Percentiles rank a stretch among this genome's conserved stretches.
phyloP scores from a whole-genome alignment of 257 asterid species.

The Knoxia roxburghii region DNA sequence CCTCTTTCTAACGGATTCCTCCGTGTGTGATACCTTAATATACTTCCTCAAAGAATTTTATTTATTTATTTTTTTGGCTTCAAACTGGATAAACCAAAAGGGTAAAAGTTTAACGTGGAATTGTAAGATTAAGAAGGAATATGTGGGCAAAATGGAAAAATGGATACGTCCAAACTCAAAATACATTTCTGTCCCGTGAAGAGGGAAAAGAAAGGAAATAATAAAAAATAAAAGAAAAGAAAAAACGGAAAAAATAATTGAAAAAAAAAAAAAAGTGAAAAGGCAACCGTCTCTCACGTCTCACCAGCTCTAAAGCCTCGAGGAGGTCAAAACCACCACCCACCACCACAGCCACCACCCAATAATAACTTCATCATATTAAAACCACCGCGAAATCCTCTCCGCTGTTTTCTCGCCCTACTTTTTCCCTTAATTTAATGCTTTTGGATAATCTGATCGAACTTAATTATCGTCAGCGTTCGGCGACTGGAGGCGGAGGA shows the following conservation, averaged over 20 bases:
- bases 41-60: no score
- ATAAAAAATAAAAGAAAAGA: background rate
- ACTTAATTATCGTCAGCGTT: constrained; percentile 23
- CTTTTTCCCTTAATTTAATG: constrained; percentile 19
- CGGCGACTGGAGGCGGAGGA: constrained; percentile 23
- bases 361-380: background rate
- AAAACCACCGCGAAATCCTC: constrained; percentile 9
- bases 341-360: constrained; percentile 17
- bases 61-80: no score
- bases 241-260: background rate
- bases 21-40: no score
- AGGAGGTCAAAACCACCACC: constrained; percentile 38
- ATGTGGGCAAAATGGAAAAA: constrained; percentile 4
- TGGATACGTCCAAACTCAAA: background rate
- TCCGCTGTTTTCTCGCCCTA: constrained; percentile 18
- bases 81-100: background rate
- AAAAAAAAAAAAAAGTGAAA: background rate
- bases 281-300: constrained; percentile 30
- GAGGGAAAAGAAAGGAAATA: background rate
- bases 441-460: constrained; percentile 22
- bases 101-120: background rate
- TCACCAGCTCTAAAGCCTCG: constrained; percentile 14
- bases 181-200: background rate
- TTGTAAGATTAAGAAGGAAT: constrained; percentile 5
- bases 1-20: no score